Base-by-base conservation (phyloP, 2,329 filamentous ascomycete genomes). In the Aspergillus calidoustus region DNA sequence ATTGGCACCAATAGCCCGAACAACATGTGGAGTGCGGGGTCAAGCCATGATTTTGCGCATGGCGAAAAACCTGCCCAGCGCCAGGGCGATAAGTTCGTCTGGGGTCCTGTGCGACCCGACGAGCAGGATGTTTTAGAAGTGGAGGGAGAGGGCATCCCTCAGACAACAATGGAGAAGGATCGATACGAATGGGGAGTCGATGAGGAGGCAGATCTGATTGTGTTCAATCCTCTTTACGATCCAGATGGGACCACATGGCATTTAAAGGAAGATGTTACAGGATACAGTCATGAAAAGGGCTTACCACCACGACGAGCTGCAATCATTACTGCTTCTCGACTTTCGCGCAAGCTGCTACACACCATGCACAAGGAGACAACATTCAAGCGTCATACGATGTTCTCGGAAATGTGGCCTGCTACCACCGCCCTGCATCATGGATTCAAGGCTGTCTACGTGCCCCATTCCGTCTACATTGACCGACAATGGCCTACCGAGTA, bases 371-470 rank as follows among this genome's bases (percentile, higher is more conserved):
- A 88, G 59, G 93, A 97, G 80, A 97, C 93, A 4, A 87, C 89
- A 31, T 86, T 91, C 70, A 89, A 90, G 72, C 93, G 93, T 69
- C 91, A 96, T 77, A 91, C 91, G 66, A 96, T 95, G 81, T 96
- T 96, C 75, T 91, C 93, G 0, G 94, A 98, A 77, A 97, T 97
- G 93, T 97, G 92, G 92, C 92, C 93, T 0, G 89, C 90, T 1
- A 95, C 91, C 0, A 88, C 91, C 1, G 91, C 93, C 1, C 84
- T 98, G 9, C 93, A 97, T 63, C 93, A 97, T 74, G 94, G 94
- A 11, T 89, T 91, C 79, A 98, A 97, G 80, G 93, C 92, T 43
- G 93, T 97, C 15, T 96, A 90, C 67, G 92, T 89, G 2, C 94
- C 94, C 1, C 94, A 98, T 71, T 92, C 93, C 1, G 85, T 96